phyloP scores from a whole-genome alignment of 768 basidiomycete species.

The button mushroom (Agaricus bisporus) region DNA sequence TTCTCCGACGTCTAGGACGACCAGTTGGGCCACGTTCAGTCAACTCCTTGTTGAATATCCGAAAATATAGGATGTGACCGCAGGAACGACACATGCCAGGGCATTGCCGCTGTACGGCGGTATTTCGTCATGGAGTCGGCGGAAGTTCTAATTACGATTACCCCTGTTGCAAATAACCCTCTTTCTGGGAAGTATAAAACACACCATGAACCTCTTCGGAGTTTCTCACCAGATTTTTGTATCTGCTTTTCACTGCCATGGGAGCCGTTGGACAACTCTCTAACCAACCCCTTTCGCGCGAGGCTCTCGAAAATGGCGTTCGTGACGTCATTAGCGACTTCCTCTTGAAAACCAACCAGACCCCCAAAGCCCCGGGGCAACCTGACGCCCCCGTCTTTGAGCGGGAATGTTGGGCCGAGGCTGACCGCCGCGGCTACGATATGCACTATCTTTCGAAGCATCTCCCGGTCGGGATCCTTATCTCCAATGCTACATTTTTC shows the following conservation, averaged over 20 bases:
- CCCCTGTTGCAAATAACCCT: neutral
- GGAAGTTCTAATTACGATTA: neutral
- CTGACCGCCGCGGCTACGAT: conserved; percentile 9
- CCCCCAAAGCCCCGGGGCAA: conserved; percentile 2
- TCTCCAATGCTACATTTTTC: conserved; percentile 9
- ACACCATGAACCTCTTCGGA: neutral
- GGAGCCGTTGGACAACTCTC: conserved; percentile 4
- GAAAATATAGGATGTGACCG: too few relatives aligned
- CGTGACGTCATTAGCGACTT: conserved; percentile 8
- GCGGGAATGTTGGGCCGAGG: conserved; percentile 9
- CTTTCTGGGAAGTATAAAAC: conserved; percentile 2
- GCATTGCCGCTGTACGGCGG: too few relatives aligned
- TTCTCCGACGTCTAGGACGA: conserved; percentile 95
- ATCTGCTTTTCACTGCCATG: conserved; percentile 2
- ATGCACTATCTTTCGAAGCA: conserved; percentile 7
- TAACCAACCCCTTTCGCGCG: neutral
- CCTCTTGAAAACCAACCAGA: conserved; percentile 5
- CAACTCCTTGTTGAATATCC: conserved; percentile 69
- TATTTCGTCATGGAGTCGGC: neutral
- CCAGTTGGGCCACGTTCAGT: conserved; percentile 88
- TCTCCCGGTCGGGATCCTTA: conserved; percentile 8
- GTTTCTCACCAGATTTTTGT: neutral
- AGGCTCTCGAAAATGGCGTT: conserved; percentile 8
- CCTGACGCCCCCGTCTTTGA: conserved; percentile 6
- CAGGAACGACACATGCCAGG: too few relatives aligned